Percentiles rank a stretch among this genome's conserved stretches.
These are phyloP conservation scores for Ophiocordyceps polyrhachis-furcata DNA, from an alignment of 2,329 filamentous ascomycete genomes.

Conservation along the genomic window DNA sequence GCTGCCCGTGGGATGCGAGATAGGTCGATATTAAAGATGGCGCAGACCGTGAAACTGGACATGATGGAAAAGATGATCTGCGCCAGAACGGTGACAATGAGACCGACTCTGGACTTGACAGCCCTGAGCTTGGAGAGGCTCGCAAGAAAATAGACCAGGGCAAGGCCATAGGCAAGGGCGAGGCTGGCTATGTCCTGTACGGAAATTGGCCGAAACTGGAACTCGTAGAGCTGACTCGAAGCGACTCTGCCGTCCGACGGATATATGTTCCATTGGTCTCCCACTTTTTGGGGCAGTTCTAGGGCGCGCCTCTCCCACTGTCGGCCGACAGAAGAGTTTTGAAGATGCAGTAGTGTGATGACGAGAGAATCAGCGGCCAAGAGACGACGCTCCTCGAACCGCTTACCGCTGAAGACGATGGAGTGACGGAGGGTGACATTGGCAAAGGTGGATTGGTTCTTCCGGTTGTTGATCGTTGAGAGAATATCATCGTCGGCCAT, in stretches of 20 bases:
- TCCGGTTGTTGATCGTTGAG: slow-evolving; percentile 47
- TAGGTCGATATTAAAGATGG: slow-evolving; percentile 55
- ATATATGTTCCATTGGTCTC: slow-evolving; percentile 45
- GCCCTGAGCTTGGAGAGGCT: slow-evolving; percentile 52
- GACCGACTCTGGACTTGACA: slow-evolving; percentile 55
- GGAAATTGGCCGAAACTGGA: slow-evolving; percentile 59
- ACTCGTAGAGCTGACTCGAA: slow-evolving; percentile 51
- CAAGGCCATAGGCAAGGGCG: slow-evolving; percentile 44
- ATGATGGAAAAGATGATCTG: slow-evolving; percentile 57
- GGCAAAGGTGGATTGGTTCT: slow-evolving; percentile 43
- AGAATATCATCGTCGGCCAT: slow-evolving; percentile 43
- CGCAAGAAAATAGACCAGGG: slow-evolving; percentile 43
- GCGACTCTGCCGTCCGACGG: slow-evolving; percentile 35
- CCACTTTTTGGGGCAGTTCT: slow-evolving; percentile 27
- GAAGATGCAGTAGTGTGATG: slow-evolving; percentile 54
- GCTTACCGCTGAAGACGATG: slow-evolving; percentile 68
- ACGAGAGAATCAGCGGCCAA: slow-evolving; percentile 61
- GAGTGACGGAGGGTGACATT: slow-evolving; percentile 61
- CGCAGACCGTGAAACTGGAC: slow-evolving; percentile 65
- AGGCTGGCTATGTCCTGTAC: slow-evolving; percentile 44
- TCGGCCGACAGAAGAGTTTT: slow-evolving; percentile 42
- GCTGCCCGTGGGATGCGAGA: slow-evolving; percentile 55
- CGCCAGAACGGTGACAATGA: slow-evolving; percentile 50
- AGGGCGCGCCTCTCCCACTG: slow-evolving; percentile 45
- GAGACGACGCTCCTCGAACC: slow-evolving; percentile 47